phyloP scores from a whole-genome alignment of 139 green algal species.

The Pycnococcus provasolii region DNA sequence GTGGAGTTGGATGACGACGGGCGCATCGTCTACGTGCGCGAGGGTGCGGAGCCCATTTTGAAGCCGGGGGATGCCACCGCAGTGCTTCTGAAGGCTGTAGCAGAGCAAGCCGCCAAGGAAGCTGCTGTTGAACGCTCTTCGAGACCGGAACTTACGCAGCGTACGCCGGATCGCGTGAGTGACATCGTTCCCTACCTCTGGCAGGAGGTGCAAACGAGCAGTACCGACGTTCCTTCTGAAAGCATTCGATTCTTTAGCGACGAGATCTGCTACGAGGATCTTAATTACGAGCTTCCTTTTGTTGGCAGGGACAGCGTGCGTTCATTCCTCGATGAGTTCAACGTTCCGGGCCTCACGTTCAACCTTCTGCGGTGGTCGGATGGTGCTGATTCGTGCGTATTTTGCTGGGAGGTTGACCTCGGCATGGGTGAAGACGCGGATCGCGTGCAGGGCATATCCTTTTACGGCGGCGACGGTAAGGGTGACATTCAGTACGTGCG shows the following conservation, averaged over 20 bases:
- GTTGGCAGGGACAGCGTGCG: background rate
- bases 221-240: background rate
- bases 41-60: constrained; percentile 5
- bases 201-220: constrained; percentile 3
- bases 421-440: constrained; percentile 3
- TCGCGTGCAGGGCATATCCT: constrained; percentile 13
- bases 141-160: background rate
- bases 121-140: background rate
- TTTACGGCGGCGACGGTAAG: constrained; percentile 4
- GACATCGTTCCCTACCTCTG: constrained; percentile 10
- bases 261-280: constrained; percentile 15
- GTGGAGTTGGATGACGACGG: constrained; percentile 14
- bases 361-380: constrained; percentile 1
- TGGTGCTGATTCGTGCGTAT: background rate
- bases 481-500: constrained; percentile 6
- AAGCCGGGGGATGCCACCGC: constrained; percentile 18
- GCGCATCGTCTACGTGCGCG: constrained; percentile 10
- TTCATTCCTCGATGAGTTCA: constrained; percentile 14
- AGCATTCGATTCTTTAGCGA: constrained; percentile 6
- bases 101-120: constrained; percentile 2
- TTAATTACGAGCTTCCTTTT: constrained; percentile 16
- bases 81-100: constrained; percentile 12
- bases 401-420: constrained; percentile 20
- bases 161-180: background rate
- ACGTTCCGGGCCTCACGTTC: constrained; percentile 15